Evolutionary conservation across 345 rosid species (phyloP), one percentile per base, ranked within the genome.

Genomic region (Atalantia buxifolia): DNA sequence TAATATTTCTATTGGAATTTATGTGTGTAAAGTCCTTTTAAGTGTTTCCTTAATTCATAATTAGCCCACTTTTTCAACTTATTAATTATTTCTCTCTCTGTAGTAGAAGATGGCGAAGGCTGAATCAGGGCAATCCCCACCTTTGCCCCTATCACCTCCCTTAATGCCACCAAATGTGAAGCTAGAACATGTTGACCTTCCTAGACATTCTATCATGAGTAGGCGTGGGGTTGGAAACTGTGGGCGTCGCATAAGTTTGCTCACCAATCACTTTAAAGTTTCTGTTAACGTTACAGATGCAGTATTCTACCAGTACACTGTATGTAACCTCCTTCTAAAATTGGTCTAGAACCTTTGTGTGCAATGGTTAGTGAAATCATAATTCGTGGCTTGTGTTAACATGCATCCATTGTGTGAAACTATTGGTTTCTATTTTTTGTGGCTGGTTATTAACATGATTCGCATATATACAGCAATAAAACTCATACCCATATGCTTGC

Each of bases 251-350:
- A 82, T 93, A 80, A 62, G 83, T 53, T 74, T 95, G 82, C 90
- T 88, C 33, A 67, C 90, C 62, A 95, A 95, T 82, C 95, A 93
- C 87, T 95, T 82, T 75, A 83, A 89, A 86, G 98, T 86, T 67
- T 75, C 89, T 19, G 83, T 95, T 59, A 72, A 77, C 71, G 77
- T 63, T 59, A 85, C 87, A 56, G 88, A 92, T 87, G 89, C 86
- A 21, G 88, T 90, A 45, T 93, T 93, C 81, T 88, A 90, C 86
- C 97, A 93, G 77, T 93, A 93, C 75, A 86, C 75, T 79, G 99
- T 95, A 90, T 80, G 95, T 75, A n/a, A n/a, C n/a, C n/a, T n/a
- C n/a, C n/a, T n/a, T n/a, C n/a, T n/a, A n/a, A n/a, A n/a, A n/a
- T n/a, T n/a, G n/a, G n/a, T n/a, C n/a, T n/a, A n/a, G n/a, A n/a